Base-by-base conservation (phyloP, 257 asterid species). In the Anisodus tanguticus region DNA sequence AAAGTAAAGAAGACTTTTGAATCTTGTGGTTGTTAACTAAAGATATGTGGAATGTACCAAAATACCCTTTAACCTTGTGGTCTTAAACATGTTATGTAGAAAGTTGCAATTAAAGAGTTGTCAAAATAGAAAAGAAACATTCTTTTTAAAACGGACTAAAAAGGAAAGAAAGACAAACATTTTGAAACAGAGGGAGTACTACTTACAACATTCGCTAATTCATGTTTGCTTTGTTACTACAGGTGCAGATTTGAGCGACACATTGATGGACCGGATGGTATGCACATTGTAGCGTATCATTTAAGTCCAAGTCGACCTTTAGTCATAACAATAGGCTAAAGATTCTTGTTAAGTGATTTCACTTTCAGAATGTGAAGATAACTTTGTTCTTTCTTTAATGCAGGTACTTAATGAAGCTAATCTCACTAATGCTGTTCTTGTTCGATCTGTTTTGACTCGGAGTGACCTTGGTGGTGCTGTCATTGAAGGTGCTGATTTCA, bases 201-300 rank as follows among this genome's bases (percentile, higher is more conserved):
- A 31, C 35, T 31, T 31, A 31, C 35, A 31, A 1, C 35, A 31
- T 31, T 31, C 35, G 35, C 81, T 74, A 11, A 74, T 74, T 51
- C 47, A 45, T 51, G 79, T 53, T 64, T 60, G 19, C 4, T 43
- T 11, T 82, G 71, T 53, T 55, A 45, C 60, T 58, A 51, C 92
- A 96, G 99, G 99, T 62, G 99, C 99, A 0, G 99, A 96, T 90
- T 85, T 96, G 88, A 96, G 98, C 39, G 98, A 96, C 87, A 94
- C 99, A 4, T 91, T 94, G 84, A 94, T 94, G 98, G 99, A 96
- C 85, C 99, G 98, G 53, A 96, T 96, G 99, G 97, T 95, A 88
- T 86, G 93, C 81, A 80, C 64, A 77, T 77, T 51, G 63, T 76
- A 76, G 13, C 45, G 0, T 51, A 76, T 76, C 13, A 76, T 10